Base-by-base conservation (phyloP, 768 basidiomycete species). In the Lactifluus rugatus region DNA sequence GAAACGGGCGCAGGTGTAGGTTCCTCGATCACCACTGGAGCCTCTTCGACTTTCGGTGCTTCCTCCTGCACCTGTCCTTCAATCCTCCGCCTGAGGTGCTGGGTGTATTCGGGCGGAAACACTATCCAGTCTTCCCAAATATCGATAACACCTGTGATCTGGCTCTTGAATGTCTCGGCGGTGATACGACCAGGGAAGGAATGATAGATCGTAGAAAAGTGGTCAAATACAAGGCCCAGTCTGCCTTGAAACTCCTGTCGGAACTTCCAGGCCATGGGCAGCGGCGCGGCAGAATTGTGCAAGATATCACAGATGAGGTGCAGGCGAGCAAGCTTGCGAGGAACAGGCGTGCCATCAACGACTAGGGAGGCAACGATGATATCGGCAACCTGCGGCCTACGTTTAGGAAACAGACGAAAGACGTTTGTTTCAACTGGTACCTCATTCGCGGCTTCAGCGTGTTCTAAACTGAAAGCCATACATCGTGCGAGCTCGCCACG, bases 41-140 rank as follows among this genome's bases (percentile, higher is more conserved):
- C 59, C 16, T 32, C 57, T 45, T 61, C 49, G 63, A 65, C 53
- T 51, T 42, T 41, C 50, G 62, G 58, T 5, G 53, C 60, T 60
- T 65, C 65, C 51, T 70, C 69, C 56, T 69, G 66, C 19, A 70
- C 66, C 19, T 68, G 72, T 21, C 90, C 90, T 49, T 94, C 89
- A 49, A 98, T 76, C 56, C 93, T 76, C 54, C 71, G 72, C 25
- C 91, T 77, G 16, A 95, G 77, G 65, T 86, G 83, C 2, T 77
- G 67, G 0, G 89, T 93, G 66, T 88, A 89, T 54, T 94, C 89
- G 2, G 87, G 88, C 52, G 90, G 78, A 68, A 98, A 98, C 32
- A 97, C 89, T 57, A 98, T 94, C 93, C 94, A 95, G 69, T 96
- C 87, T 68, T 97, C 96, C 93, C 96, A 97, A 31, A 97, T 86